These are phyloP conservation scores for Nicotiana obtusifolia DNA, from an alignment of 257 asterid genomes.

Conservation along the genomic window DNA sequence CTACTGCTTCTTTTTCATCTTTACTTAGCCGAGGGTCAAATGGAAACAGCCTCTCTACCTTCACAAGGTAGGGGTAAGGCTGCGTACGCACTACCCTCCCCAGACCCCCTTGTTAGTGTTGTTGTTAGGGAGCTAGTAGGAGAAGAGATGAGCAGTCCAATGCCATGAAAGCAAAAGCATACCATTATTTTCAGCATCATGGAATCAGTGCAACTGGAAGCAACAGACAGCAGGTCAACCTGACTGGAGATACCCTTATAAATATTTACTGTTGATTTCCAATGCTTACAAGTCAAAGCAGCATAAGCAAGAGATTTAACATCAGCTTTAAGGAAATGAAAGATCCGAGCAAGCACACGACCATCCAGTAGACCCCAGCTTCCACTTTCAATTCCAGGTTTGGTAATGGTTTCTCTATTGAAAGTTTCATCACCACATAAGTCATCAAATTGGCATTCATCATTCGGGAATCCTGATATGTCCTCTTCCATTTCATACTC, in stretches of 20 bases:
- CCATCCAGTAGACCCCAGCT: constrained; percentile 78
- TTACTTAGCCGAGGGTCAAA: too few relatives aligned
- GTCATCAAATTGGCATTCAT: constrained; percentile 60
- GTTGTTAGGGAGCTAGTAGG: not conserved
- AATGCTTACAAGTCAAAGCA: constrained; percentile 82
- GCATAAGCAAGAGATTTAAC: constrained; percentile 62
- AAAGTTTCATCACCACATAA: constrained; percentile 51
- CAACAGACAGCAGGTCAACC: constrained; percentile 62
- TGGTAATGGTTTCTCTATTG: constrained; percentile 27
- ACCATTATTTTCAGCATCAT: constrained; percentile 65
- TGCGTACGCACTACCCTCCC: too few relatives aligned
- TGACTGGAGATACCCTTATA: constrained; percentile 64
- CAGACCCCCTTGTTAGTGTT: too few relatives aligned
- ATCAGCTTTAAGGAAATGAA: constrained; percentile 91
- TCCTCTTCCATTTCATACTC: constrained; percentile 56
- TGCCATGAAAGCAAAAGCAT: constrained; percentile 10
- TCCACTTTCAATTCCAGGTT: constrained; percentile 39
- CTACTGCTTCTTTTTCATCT: too few relatives aligned
- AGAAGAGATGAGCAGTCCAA: not conserved
- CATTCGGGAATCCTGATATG: constrained; percentile 23
- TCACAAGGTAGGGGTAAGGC: too few relatives aligned
- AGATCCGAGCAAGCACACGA: constrained; percentile 68
- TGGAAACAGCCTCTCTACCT: too few relatives aligned
- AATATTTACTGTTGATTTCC: constrained; percentile 62
- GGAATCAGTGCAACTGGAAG: constrained; percentile 59